Evolutionary conservation across 2,329 filamentous ascomycete species (phyloP), one percentile per base, ranked within the genome.

Genomic region (Verticillium alfalfae): DNA sequence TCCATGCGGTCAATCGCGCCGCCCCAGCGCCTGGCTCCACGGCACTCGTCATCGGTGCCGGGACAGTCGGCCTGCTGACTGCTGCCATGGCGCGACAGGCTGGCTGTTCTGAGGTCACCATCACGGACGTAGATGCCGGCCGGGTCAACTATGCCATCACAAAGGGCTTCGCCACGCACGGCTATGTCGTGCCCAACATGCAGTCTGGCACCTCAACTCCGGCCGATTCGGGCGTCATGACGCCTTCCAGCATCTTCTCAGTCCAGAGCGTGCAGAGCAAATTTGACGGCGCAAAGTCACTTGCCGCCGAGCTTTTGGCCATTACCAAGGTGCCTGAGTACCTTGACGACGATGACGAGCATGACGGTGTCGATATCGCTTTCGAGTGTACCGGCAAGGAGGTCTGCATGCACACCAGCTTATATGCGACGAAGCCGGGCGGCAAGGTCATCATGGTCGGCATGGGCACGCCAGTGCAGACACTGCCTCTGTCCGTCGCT

Each of bases 301-400:
- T 83, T 6, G 84, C 84, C 2, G 69, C 71, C 10, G 80, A 84
- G 41, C 78, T 85, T 39, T 74, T 86, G 52, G 72, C 79, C 1
- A 67, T 78, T 10, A 75, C 78, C 1, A 73, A 67, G 55, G 65
- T 61, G 7, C 52, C 65, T 16, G 68, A 67, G 8, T 70, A 68
- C 2, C 62, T 71, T n/a, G 60, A 76, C 1, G 69, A 72, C n/a
- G 69, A 72, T 34, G 78, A 80, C 7, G 79, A 82, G 26, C 88
- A 90, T 59, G 83, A 79, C 1, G 88, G 89, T 56, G 83, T 91
- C 2, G 88, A 91, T 68, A 75, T 88, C 5, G 85, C 88, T 0
- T 92, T 92, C 66, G 90, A 93, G 73, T 92, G 89, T 70, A 92
- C 90, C 0, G 90, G 90, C 34, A 90, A 92, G 64, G 88, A 90